A percentile compares a stretch with the other conserved stretches of the same genome.
Conservation (phyloP, 148 eudicot genomes). For the Oxyria digyna region DNA sequence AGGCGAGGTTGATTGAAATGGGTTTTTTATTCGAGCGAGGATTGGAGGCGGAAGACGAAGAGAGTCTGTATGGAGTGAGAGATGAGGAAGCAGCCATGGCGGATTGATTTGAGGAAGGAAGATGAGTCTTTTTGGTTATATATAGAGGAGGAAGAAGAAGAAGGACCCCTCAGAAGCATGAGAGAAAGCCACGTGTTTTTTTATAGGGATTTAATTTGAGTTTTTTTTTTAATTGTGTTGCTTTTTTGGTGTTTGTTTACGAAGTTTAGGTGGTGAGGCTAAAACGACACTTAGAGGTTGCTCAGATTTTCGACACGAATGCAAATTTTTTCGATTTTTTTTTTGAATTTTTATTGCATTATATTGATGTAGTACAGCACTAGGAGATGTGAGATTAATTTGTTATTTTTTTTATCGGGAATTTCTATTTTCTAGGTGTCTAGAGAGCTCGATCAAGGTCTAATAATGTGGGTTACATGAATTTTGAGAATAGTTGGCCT, state of each 20-base stretch:
- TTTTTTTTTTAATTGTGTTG: neutral
- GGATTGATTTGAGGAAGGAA: neutral
- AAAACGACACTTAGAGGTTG: neutral
- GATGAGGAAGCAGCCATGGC: neutral
- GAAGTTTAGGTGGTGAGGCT: slow-evolving; percentile 2
- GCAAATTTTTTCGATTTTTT: neutral
- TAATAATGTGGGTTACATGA: too few species aligned
- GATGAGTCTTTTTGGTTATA: neutral
- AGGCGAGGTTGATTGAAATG: neutral
- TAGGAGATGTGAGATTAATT: too few species aligned
- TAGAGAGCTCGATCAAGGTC: too few species aligned
- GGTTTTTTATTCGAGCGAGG: neutral
- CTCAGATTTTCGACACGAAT: slow-evolving; percentile 1
- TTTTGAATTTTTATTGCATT: neutral
- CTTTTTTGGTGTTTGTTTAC: neutral
- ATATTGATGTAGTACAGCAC: too few species aligned
- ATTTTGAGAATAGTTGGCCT: too few species aligned
- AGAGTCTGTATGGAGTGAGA: neutral
- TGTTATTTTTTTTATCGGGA: too few species aligned
- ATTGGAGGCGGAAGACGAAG: neutral
- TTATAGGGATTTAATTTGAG: neutral
- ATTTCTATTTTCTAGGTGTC: too few species aligned
- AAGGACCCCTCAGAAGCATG: neutral
- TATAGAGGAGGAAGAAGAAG: neutral
- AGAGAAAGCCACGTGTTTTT: neutral